Conservation (phyloP, 2,329 filamentous ascomycete species). For the Talaromyces marneffei region DNA sequence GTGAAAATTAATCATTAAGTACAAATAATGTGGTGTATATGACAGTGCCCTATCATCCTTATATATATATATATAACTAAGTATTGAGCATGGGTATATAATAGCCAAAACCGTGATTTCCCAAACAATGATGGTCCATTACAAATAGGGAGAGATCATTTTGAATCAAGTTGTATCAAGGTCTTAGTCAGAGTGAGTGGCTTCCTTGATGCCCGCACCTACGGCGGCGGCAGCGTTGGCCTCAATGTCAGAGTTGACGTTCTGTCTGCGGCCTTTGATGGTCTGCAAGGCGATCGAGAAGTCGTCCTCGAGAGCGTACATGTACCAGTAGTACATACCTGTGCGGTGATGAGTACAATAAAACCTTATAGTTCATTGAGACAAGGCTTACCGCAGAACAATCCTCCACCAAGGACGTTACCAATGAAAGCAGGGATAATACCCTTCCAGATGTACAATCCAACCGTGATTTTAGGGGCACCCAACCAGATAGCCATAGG, state of each 20-base stretch:
- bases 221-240: background rate
- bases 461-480: slow-evolving; percentile 35
- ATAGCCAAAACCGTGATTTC: background rate
- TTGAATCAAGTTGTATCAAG: background rate
- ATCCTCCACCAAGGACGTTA: slow-evolving; percentile 15
- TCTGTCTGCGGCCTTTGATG: background rate
- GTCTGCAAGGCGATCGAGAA: slow-evolving; percentile 7
- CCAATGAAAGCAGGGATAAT: slow-evolving; percentile 25
- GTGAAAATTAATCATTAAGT: background rate
- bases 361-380: background rate
- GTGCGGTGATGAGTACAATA: background rate
- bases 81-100: background rate
- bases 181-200: background rate
- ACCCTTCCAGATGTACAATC: slow-evolving; percentile 46
- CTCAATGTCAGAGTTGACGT: slow-evolving; percentile 10
- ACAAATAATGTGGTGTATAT: background rate
- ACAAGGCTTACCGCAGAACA: slow-evolving; percentile 11
- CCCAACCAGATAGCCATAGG: slow-evolving; percentile 24
- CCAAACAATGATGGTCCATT: background rate
- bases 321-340: slow-evolving; percentile 14
- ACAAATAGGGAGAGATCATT: background rate
- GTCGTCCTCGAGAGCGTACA: slow-evolving; percentile 11
- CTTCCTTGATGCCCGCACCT: background rate
- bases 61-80: background rate
- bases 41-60: background rate